Base-by-base conservation (phyloP, 1,284 basidiomycete species). In the Apiotrichum veenhuisii region DNA sequence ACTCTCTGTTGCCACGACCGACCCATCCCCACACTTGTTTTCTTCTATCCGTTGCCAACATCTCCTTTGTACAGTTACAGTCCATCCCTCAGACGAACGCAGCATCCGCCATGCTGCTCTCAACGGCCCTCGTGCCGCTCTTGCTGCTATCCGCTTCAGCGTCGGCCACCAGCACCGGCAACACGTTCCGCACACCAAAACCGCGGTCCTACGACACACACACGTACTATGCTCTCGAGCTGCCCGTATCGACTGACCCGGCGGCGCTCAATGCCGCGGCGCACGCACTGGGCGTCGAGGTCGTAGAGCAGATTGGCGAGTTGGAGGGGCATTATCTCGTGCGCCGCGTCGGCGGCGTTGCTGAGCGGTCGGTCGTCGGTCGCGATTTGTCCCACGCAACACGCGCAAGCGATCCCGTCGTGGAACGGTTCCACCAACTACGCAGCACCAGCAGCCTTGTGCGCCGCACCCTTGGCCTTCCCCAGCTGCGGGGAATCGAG, bases 251-350 rank as follows among this genome's bases (percentile, higher is more conserved):
- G 59, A 82, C 87, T 55, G 77, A 87, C 61, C 75, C 76, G 46
- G 82, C 85, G 50, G 44, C 47, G 0, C 68, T 70, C 12, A 57
- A 61, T 1, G 48, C 62, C 1, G 80, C 88, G 44, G 82, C 87
- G 2, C 62, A 75, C 3, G 77, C 80, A 2, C 82, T 98, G 10
- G 87, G 86, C 23, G 87, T 91, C 12, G 87, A 98, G 74, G 78
- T 96, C 50, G 87, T 98, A 50, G 91, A 95, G 69, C 86, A 83
- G 61, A 87, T 87, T 15, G 95, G 95, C 38, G 88, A 96, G 73
- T 83, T 98, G 12, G 72, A 74, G 4, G 82, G 92, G 56, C 83
- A 89, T 74, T 98, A 89, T 88, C 82, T 98, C 5, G 85, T 97
- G n/a, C 83, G 90, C 17, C 79, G 81, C 5, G 26, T 25, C 25